Conservation (phyloP, 495 filamentous ascomycete species). For the Podospora sp. region DNA sequence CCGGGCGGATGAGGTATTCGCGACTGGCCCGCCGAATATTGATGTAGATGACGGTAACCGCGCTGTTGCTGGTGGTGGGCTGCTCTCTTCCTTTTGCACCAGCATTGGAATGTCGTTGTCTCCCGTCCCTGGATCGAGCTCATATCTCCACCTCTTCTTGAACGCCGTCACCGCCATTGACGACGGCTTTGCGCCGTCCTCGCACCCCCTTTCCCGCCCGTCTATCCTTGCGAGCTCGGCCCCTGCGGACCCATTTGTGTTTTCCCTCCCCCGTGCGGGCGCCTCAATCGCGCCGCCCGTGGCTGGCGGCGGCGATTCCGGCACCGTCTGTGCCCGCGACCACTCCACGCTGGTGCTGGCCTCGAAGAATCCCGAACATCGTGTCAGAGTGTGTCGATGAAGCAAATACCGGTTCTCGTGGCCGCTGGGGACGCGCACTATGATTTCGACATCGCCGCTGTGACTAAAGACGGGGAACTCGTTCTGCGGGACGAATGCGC, state of each 20-base stretch:
- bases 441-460: conserved; percentile 87
- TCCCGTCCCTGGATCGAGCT: conserved; percentile 74
- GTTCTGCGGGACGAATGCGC: conserved; percentile 72
- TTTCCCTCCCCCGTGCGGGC: conserved; percentile 35
- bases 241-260: conserved; percentile 21
- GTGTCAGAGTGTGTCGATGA: conserved; percentile 78
- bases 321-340: conserved; percentile 57
- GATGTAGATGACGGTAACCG: conserved; percentile 35
- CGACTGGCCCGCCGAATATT: conserved; percentile 43
- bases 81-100: conserved; percentile 70
- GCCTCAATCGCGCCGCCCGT: conserved; percentile 54
- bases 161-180: conserved; percentile 31
- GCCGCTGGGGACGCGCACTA: conserved; percentile 65
- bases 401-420: conserved; percentile 83
- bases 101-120: conserved; percentile 84
- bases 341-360: conserved; percentile 85
- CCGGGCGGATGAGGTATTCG: conserved; percentile 29
- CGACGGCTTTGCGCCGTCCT: conserved; percentile 17
- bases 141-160: conserved; percentile 78
- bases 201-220: conserved; percentile 18
- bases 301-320: conserved; percentile 37
- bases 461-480: conserved; percentile 91
- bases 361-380: conserved; percentile 92
- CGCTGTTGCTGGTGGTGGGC: background rate
- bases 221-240: conserved; percentile 40